Evolutionary conservation across 2,329 filamentous ascomycete genomes (phyloP), one percentile per base, ranked within the genome.

Genomic region (Phialocephala sp.): DNA sequence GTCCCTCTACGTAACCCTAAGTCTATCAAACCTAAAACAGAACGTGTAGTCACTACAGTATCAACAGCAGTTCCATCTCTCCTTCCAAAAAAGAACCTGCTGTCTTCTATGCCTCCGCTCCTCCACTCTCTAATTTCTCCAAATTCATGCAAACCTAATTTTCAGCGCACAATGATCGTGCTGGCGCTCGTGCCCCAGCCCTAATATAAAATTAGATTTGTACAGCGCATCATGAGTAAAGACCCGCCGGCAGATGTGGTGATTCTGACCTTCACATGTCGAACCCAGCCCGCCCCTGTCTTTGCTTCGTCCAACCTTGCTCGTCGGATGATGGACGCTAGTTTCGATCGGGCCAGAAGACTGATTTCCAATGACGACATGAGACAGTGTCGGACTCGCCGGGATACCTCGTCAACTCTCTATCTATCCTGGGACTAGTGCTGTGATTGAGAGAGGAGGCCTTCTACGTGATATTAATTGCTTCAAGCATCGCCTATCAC

Each of bases 211-310:
- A 73, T 73, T 72, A 66, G 55, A 68, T 62, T 63, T 71, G 72
- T 68, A 73, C 72, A 74, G 70, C 72, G 62, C 72, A 74, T 72
- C 70, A 47, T 73, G 70, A 71, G 66, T 59, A n/a, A 36, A 43
- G 50, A 18, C 24, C 18, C 43, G 18, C 8, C 32, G 22, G 24
- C 27, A 43, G 50, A 54, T 54, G 22, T 27, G 50, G 45, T 50
- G 45, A 50, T n/a, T 20, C 18, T 50, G 45, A 50, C 45, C 45
- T 50, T 50, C 45, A 50, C 45, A 50, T 50, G 45, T 14, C n/a
- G 18, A 18, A 18, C n/a, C 43, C n/a, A 20, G n/a, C 15, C 43
- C 9, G n/a, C n/a, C 43, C 43, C n/a, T 12, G 43, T 47, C 43
- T 22, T 27, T 24, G 11, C 9, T 6, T 32, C 27, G 3, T 32